Evolutionary conservation across 139 green algal genomes (phyloP).

Genomic region (Ettlia oleoabundans): DNA sequence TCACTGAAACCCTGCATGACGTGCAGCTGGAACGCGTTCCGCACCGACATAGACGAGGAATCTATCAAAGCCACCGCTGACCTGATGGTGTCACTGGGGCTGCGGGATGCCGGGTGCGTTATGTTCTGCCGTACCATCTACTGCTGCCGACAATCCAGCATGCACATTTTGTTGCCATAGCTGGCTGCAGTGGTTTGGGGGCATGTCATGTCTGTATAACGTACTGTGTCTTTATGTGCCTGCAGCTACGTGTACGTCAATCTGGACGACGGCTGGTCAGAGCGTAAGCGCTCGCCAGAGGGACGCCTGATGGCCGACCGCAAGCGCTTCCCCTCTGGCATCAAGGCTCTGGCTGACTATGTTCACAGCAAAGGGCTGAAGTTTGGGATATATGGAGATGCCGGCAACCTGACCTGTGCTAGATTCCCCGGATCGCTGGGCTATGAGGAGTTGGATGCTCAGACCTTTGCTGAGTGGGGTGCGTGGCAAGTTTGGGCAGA

Average conservation of each 20-base stretch:
- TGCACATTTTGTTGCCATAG: too few relatives aligned
- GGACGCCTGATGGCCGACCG: constrained; percentile 16
- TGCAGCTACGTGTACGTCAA: constrained; percentile 17
- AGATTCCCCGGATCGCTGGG: constrained; percentile 68
- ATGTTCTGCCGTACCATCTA: too few relatives aligned
- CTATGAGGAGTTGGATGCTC: constrained; percentile 69
- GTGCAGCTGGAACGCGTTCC: constrained; percentile 53
- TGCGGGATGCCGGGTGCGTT: constrained; percentile 47
- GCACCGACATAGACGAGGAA: constrained; percentile 48
- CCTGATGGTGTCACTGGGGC: constrained; percentile 40
- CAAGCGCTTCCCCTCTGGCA: constrained; percentile 34
- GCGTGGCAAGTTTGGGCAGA: too few relatives aligned
- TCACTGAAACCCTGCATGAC: not conserved
- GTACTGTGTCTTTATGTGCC: too few relatives aligned
- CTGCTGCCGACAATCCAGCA: too few relatives aligned
- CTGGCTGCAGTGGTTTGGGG: too few relatives aligned
- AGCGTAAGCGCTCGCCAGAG: not conserved
- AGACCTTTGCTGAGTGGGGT: constrained; percentile 75
- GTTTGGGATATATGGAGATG: constrained; percentile 79
- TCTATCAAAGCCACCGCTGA: constrained; percentile 47
- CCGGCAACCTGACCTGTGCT: constrained; percentile 71
- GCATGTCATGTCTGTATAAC: too few relatives aligned
- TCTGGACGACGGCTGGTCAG: constrained; percentile 29
- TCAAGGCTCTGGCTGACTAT: constrained; percentile 61
- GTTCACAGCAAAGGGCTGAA: constrained; percentile 64